These are phyloP conservation scores for Boletales sp. DNA, from an alignment of 768 basidiomycete genomes.

Conservation along the genomic window DNA sequence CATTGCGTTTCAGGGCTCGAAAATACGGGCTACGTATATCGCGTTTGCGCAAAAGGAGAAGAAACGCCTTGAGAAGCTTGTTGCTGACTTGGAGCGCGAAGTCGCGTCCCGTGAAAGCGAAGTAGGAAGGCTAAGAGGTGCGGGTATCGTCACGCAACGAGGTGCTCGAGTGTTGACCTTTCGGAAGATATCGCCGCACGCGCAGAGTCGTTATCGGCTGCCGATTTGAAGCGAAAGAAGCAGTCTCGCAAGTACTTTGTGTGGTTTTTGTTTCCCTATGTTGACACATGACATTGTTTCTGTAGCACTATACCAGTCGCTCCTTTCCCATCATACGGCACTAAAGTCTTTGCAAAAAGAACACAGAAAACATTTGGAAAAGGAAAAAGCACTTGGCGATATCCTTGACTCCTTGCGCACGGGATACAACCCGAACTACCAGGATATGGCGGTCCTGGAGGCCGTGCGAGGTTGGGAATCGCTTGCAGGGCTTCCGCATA, in stretches of 20 bases:
- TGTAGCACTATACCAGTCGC: slow-evolving; percentile 73
- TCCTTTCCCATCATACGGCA: slow-evolving; percentile 69
- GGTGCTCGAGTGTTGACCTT: background rate
- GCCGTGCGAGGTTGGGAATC: slow-evolving; percentile 93
- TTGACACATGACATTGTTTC: background rate
- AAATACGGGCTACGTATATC: slow-evolving; percentile 88
- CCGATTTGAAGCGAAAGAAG: slow-evolving; percentile 80
- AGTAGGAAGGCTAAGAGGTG: slow-evolving; percentile 70
- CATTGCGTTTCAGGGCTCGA: slow-evolving; percentile 61
- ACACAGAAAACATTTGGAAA: slow-evolving; percentile 67
- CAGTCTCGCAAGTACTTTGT: slow-evolving; percentile 64
- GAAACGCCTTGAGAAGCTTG: slow-evolving; percentile 66
- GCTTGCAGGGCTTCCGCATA: slow-evolving; percentile 64
- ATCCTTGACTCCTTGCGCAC: slow-evolving; percentile 78
- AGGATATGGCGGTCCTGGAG: slow-evolving; percentile 98
- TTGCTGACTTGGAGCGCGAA: slow-evolving; percentile 52
- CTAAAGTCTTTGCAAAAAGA: slow-evolving; percentile 75
- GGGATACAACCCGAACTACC: slow-evolving; percentile 97
- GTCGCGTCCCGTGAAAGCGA: slow-evolving; percentile 66
- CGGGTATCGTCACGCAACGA: background rate
- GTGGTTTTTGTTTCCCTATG: background rate
- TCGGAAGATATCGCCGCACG: slow-evolving; percentile 71
- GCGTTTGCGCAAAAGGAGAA: slow-evolving; percentile 87
- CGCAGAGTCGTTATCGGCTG: slow-evolving; percentile 74
- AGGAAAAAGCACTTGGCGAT: slow-evolving; percentile 74